Base-by-base conservation (phyloP, 495 filamentous ascomycete genomes). In the Lophium mytilinum region DNA sequence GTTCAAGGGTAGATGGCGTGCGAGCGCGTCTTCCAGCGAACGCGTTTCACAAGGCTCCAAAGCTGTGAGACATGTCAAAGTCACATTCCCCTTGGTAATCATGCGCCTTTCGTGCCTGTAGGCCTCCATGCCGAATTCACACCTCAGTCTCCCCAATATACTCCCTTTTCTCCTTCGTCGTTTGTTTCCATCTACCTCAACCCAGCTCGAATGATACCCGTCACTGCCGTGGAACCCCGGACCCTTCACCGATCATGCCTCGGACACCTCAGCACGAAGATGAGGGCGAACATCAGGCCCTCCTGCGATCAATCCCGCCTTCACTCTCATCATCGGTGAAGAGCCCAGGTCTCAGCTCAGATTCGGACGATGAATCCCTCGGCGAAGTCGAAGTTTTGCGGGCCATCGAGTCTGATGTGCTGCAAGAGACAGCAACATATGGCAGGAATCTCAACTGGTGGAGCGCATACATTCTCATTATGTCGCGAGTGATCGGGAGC, bases 401-500 rank as follows among this genome's bases (percentile, higher is more conserved):
- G 10, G 67, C 70, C 7, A 43, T 82, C 39, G 78, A 84, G 55
- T 70, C 81, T 58, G 76, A 84, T 66, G 78, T 84, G 34, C 71
- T 84, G 12, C 82, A 83, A 30, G 79, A 86, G 50, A 83, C 83
- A 3, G 80, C 85, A 0, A 75, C 76, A 0, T 66, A 80, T 40
- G 84, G 86, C 21, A 79, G 84, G 12, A 82, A 83, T 52, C 72
- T 89, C 42, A 76, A 72, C 60, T 87, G 85, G 85, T 73, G 73
- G 47, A 83, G 79, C 61, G 83, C 85, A 0, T 88, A 86, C 66
- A 85, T 90, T 42, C 72, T 89, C n/a, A 81, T 86, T 43, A 82
- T 89, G 41, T 88, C 84, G 0, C 81, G 85, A 0, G 84, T 91
- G 1, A 83, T 91, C 52, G 87, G 87, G 0, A 82, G 78, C 62